Conservation (phyloP, 805 yeast genomes). For the Teunomyces lycoperdinae region DNA sequence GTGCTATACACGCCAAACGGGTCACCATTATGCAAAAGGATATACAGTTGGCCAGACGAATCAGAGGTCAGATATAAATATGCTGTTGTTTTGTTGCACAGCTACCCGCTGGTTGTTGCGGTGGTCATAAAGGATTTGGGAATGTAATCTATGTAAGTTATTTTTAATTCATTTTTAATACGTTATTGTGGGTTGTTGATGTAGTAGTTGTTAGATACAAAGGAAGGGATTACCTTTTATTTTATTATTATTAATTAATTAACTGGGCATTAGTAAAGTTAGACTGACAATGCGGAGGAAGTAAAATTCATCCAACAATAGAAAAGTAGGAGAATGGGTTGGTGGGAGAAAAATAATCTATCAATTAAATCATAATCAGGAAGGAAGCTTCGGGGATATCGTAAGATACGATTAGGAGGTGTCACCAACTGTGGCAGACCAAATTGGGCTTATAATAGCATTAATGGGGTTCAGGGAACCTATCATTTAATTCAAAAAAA, state of each 20-base stretch:
- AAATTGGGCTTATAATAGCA: background rate
- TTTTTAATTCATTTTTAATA: background rate
- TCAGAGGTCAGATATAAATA: constrained; percentile 49
- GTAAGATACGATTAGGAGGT: background rate
- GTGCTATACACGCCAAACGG: constrained; percentile 78
- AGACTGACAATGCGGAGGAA: too few relatives aligned
- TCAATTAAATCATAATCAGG: background rate
- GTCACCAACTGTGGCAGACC: background rate
- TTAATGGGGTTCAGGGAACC: background rate
- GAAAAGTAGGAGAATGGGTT: background rate
- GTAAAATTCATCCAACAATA: background rate
- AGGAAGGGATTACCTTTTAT: background rate
- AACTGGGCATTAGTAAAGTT: too few relatives aligned
- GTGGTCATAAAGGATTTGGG: background rate
- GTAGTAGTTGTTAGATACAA: background rate
- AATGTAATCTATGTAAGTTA: constrained; percentile 2
- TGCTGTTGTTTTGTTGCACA: too few relatives aligned
- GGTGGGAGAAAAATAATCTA: background rate
- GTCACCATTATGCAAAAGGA: constrained; percentile 87
- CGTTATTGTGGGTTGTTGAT: background rate
- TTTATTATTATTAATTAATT: too few relatives aligned
- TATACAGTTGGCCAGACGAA: constrained; percentile 74
- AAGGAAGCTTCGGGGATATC: background rate
- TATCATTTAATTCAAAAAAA: background rate
- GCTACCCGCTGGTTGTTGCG: background rate